Percentiles rank a stretch among this genome's conserved stretches.
Evolutionary conservation across 2,329 filamentous ascomycete species (phyloP).

Genomic region (Sclerotinia spermophila): DNA sequence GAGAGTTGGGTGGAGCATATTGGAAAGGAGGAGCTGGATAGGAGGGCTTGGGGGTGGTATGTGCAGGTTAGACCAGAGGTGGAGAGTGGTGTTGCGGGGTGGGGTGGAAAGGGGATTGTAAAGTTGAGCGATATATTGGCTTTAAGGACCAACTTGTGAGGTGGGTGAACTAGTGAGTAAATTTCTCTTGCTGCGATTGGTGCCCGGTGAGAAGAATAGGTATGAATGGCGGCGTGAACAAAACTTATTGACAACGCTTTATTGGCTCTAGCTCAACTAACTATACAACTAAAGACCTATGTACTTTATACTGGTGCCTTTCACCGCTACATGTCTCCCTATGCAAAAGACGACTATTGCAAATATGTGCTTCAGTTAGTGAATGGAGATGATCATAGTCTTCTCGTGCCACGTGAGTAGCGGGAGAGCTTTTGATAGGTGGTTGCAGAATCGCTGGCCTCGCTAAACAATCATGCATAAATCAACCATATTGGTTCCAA

Average conservation of each 20-base stretch:
- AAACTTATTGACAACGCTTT: background rate
- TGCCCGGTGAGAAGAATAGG: background rate
- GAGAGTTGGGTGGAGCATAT: slow-evolving; percentile 70
- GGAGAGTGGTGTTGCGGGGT: slow-evolving; percentile 68
- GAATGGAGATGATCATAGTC: too few species aligned
- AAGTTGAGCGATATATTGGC: slow-evolving; percentile 63
- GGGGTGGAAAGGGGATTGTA: slow-evolving; percentile 76
- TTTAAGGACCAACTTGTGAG: slow-evolving; percentile 45
- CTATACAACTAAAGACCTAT: background rate
- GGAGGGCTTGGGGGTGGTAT: slow-evolving; percentile 80
- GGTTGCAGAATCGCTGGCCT: too few species aligned
- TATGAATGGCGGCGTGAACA: background rate
- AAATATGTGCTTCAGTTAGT: too few species aligned
- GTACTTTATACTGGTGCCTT: background rate
- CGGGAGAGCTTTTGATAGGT: too few species aligned
- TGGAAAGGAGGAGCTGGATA: slow-evolving; percentile 63
- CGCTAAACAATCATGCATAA: too few species aligned
- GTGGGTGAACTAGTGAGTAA: background rate
- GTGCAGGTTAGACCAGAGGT: slow-evolving; percentile 72
- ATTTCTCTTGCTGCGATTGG: background rate
- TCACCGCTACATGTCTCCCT: background rate
- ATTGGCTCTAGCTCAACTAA: background rate
- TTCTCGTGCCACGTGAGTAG: too few species aligned
- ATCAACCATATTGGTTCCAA: too few species aligned
- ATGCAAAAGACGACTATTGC: too few species aligned